These are phyloP conservation scores for Omphalea diandra DNA, from an alignment of 441 rosid species.

Conservation along the genomic window DNA sequence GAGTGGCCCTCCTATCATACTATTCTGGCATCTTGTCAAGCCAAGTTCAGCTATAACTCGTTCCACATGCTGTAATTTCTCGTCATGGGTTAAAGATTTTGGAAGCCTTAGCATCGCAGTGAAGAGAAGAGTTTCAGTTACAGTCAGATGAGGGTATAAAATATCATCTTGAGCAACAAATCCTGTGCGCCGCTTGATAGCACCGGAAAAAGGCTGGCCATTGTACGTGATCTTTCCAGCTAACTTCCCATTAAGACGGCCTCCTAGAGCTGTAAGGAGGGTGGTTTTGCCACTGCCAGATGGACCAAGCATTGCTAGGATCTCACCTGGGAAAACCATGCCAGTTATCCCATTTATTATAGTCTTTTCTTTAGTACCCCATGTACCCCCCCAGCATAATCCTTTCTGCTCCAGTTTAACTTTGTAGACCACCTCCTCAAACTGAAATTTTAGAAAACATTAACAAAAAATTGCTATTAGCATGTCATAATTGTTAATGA, in stretches of 20 bases:
- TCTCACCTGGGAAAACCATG: constrained; percentile 82
- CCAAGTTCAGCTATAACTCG: constrained; percentile 73
- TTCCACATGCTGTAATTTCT: constrained; percentile 75
- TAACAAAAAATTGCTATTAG: neutral
- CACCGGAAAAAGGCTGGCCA: constrained; percentile 75
- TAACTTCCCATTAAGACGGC: constrained; percentile 66
- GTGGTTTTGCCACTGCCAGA: constrained; percentile 99
- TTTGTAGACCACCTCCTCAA: constrained; percentile 87
- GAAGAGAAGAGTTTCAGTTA: constrained; percentile 76
- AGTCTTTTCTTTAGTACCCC: constrained; percentile 67
- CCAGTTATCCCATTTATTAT: constrained; percentile 81
- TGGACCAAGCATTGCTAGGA: constrained; percentile 93
- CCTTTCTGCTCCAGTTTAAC: constrained; percentile 60
- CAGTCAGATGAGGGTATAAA: constrained; percentile 88
- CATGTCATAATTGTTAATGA: neutral
- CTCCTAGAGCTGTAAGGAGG: constrained; percentile 92
- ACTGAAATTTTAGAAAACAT: constrained; percentile 43
- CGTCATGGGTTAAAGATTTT: constrained; percentile 49
- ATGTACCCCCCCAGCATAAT: constrained; percentile 45
- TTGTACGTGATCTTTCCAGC: constrained; percentile 89
- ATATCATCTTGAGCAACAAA: constrained; percentile 91
- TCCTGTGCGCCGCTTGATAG: constrained; percentile 69
- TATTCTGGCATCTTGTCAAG: constrained; percentile 60
- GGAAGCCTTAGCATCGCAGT: constrained; percentile 88
- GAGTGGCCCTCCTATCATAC: constrained; percentile 93